phyloP scores from a whole-genome alignment of 208 protist genomes.

The Angomonas ambiguus region DNA sequence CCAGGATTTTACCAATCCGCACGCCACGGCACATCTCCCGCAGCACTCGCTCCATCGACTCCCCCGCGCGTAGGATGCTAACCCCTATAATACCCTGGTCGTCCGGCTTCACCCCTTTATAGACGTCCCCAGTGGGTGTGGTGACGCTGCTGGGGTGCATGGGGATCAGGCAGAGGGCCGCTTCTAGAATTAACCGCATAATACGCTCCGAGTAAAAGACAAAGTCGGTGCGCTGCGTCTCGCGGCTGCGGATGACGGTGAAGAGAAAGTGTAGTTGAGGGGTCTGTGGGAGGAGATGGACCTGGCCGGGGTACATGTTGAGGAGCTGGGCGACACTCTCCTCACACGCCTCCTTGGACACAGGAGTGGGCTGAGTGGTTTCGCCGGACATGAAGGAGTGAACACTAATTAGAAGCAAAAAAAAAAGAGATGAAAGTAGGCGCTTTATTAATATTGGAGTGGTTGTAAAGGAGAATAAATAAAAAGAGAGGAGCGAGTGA shows the following conservation, averaged over 20 bases:
- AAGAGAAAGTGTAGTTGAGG: conserved; percentile 91
- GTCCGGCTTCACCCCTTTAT: conserved; percentile 72
- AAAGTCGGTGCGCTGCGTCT: conserved; percentile 93
- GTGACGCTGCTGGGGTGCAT: conserved; percentile 76
- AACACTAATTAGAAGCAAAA: background rate
- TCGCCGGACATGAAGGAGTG: too few relatives aligned
- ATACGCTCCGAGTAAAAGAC: conserved; percentile 96
- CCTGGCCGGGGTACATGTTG: conserved; percentile 53
- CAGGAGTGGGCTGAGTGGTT: too few relatives aligned
- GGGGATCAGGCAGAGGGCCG: conserved; percentile 84
- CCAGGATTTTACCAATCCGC: conserved; percentile 98
- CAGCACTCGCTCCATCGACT: conserved; percentile 95
- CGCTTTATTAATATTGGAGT: background rate
- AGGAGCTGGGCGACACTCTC: conserved; percentile 54
- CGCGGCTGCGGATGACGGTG: conserved; percentile 92
- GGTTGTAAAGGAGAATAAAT: background rate
- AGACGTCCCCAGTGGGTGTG: conserved; percentile 89
- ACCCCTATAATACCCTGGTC: conserved; percentile 93
- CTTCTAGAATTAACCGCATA: conserved; percentile 93
- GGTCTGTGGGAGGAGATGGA: conserved; percentile 77
- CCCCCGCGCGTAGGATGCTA: conserved; percentile 95
- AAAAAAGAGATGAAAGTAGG: background rate
- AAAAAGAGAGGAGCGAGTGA: background rate
- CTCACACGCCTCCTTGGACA: background rate
- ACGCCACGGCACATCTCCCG: conserved; percentile 93